Conservation (phyloP, 2,329 filamentous ascomycete genomes). For the Ophiostoma sp. region DNA sequence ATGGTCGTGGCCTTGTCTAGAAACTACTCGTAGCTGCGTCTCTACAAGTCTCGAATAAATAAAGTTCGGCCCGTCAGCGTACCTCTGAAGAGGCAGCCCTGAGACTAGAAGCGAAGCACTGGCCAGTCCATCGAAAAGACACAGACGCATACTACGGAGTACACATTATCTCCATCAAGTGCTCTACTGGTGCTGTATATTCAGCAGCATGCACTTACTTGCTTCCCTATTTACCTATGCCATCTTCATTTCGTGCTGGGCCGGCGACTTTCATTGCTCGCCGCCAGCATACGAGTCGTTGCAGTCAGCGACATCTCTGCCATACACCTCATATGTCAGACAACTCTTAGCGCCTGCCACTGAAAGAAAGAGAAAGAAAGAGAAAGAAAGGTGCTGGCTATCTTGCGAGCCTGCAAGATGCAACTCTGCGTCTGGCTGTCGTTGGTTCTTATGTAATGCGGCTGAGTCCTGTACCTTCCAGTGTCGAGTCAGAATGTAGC, state of each 20-base stretch:
- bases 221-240: too few species aligned
- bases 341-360: too few species aligned
- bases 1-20: too few species aligned
- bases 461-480: neutral
- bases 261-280: too few species aligned
- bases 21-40: too few species aligned
- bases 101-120: neutral
- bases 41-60: too few species aligned
- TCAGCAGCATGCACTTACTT: neutral
- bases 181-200: too few species aligned
- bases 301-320: too few species aligned
- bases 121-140: neutral
- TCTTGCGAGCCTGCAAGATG: neutral
- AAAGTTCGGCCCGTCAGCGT: neutral
- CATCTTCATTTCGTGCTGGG: too few species aligned
- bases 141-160: neutral
- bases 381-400: neutral
- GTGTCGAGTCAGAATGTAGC: neutral
- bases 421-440: neutral
- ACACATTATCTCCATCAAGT: neutral
- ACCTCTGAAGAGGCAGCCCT: neutral
- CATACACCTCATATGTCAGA: too few species aligned
- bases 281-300: too few species aligned
- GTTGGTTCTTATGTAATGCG: constrained; percentile 2
- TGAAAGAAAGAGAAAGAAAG: too few species aligned